phyloP scores from a whole-genome alignment of 1,139 yeast genomes.

The Lodderomyces theae region DNA sequence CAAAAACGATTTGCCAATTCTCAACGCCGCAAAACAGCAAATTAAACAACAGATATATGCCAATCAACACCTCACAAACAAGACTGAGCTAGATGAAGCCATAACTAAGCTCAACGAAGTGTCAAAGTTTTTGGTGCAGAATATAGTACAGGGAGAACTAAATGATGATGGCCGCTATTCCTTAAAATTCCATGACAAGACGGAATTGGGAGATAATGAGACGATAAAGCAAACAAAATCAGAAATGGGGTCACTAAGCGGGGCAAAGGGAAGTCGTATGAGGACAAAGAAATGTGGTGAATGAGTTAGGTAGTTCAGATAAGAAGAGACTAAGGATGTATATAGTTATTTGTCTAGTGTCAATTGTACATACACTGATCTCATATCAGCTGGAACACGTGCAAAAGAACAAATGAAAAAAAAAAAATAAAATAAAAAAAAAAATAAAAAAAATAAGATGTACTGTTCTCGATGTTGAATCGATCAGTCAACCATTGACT shows the following conservation, averaged over 20 bases:
- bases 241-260: constrained; percentile 44
- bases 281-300: constrained; percentile 8
- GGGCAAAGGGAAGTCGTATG: constrained; percentile 26
- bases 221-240: constrained; percentile 36
- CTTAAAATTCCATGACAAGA: constrained; percentile 72
- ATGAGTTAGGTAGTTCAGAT: neutral
- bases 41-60: constrained; percentile 58
- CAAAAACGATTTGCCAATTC: constrained; percentile 49
- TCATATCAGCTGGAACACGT: neutral
- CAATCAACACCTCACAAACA: constrained; percentile 28
- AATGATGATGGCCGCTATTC: constrained; percentile 45
- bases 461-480: no score
- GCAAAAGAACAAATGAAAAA: neutral
- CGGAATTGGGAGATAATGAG: constrained; percentile 90
- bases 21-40: constrained; percentile 61
- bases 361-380: neutral
- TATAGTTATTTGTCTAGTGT: neutral
- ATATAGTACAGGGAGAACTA: constrained; percentile 80
- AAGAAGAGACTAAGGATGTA: no score
- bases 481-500: no score
- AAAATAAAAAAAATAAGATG: neutral
- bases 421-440: neutral
- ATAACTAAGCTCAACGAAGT: constrained; percentile 66
- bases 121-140: constrained; percentile 60
- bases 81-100: constrained; percentile 47